A percentile compares a stretch with the other conserved stretches of the same genome.
These are phyloP conservation scores for Fusarium illudens DNA, from an alignment of 2,329 filamentous ascomycete genomes.

Conservation along the genomic window DNA sequence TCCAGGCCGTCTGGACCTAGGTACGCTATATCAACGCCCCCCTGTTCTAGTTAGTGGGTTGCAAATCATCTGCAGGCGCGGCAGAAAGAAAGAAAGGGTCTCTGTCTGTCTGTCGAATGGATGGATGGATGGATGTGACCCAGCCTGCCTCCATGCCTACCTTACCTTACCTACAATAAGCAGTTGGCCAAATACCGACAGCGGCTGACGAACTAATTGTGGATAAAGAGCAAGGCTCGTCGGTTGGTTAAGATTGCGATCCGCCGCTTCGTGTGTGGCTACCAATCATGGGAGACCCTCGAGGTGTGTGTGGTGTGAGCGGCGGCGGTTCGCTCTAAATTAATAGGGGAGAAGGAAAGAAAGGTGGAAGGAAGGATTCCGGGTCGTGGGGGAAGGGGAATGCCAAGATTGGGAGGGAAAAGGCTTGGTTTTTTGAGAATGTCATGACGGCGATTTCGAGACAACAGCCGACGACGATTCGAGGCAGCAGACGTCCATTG, in stretches of 20 bases:
- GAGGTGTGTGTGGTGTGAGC: background rate
- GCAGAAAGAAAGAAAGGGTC: background rate
- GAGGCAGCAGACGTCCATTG: background rate
- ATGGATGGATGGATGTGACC: background rate
- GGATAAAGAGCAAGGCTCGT: background rate
- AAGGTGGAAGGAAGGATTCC: background rate
- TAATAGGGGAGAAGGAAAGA: background rate
- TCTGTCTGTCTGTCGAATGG: no score
- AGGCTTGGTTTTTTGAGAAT: background rate
- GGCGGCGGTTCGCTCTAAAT: background rate
- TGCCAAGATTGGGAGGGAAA: background rate
- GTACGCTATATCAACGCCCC: background rate
- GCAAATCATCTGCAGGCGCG: background rate
- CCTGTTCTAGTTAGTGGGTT: background rate
- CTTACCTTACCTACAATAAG: no score
- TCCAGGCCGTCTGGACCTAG: no score
- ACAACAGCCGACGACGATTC: no score
- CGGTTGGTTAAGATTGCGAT: constrained; percentile 5
- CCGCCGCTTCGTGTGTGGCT: background rate
- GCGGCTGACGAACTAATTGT: background rate
- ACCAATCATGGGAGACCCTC: background rate
- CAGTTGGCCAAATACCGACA: background rate
- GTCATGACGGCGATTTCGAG: background rate
- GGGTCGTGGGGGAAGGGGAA: background rate
- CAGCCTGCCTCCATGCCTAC: background rate